These are phyloP conservation scores for Hypoxylon fuscum DNA, from an alignment of 495 filamentous ascomycete genomes.

Conservation along the genomic window DNA sequence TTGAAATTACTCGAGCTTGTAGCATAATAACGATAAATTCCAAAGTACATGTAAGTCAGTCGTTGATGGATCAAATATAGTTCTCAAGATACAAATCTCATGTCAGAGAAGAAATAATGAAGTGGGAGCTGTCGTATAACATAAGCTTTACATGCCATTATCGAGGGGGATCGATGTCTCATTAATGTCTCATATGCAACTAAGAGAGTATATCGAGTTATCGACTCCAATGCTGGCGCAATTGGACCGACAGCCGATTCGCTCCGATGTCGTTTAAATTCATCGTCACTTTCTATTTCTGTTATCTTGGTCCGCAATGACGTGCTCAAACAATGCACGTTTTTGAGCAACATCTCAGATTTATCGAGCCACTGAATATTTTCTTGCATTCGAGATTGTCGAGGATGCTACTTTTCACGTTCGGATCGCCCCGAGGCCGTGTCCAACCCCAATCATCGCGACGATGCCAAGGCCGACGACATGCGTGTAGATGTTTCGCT, in stretches of 20 bases:
- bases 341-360: background rate
- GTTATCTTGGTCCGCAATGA: conserved; percentile 33
- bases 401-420: background rate
- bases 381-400: background rate
- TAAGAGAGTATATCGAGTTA: background rate
- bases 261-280: conserved; percentile 34
- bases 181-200: background rate
- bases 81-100: too few species aligned
- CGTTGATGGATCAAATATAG: too few species aligned
- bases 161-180: background rate
- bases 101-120: too few species aligned
- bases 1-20: too few species aligned
- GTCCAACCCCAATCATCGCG: background rate
- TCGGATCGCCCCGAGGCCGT: conserved; percentile 23
- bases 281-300: conserved; percentile 14
- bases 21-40: too few species aligned
- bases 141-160: background rate
- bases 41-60: too few species aligned
- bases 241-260: conserved; percentile 5
- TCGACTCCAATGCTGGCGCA: background rate
- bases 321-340: conserved; percentile 18
- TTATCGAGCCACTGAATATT: conserved; percentile 2
- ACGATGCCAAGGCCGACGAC: conserved; percentile 33
- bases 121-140: too few species aligned
- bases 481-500: conserved; percentile 14